Base-by-base conservation (phyloP, 169 alveolate genomes). In the Cryptosporidium andersoni region DNA sequence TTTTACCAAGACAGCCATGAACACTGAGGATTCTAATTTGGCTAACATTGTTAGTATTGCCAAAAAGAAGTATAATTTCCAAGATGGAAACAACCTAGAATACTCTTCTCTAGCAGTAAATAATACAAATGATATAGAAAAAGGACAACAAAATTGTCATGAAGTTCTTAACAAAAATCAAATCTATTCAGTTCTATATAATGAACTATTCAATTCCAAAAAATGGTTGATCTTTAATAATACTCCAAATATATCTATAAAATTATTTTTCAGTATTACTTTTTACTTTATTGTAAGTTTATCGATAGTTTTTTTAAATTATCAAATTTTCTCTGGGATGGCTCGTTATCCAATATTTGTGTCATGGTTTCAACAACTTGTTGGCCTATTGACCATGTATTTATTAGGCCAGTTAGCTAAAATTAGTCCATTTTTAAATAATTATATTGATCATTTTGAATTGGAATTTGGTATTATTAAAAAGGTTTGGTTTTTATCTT, bases 361-460 rank as follows among this genome's bases (percentile, higher is more conserved):
- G 52, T 64, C 91, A 8, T 88, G 91, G 91, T 37, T 64, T 43
- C 91, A 88, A 64, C 91, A 88, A 51, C 45, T 48, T 3, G 60
- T 88, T 2, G 91, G 91, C 3, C 45, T 68, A 47, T 52, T 3
- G 6, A 53, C 80, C n/a, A 80, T 65, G 12, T 9, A 43, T 1
- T 1, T 81, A 12, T 14, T 52, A 36, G 25, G 25, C 25, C 25
- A 65, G 36, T 14, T 45, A 42, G 55, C 49, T 51, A 6, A 34
- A 36, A 40, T 11, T 80, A 51, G 8, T 25, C 25, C 25, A 25
- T 25, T 25, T 25, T 25, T 25, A 25, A 25, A 25, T 56, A 37
- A 39, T 49, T 40, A 62, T 36, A 3, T 62, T 37, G 16, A 62
- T 6, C 14, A 62, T 12, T 37, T 62, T 25, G 52, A 62, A 9